Evolutionary conservation across 805 yeast genomes (phyloP).

Genomic region (Groenewaldozyma salmanticensis): DNA sequence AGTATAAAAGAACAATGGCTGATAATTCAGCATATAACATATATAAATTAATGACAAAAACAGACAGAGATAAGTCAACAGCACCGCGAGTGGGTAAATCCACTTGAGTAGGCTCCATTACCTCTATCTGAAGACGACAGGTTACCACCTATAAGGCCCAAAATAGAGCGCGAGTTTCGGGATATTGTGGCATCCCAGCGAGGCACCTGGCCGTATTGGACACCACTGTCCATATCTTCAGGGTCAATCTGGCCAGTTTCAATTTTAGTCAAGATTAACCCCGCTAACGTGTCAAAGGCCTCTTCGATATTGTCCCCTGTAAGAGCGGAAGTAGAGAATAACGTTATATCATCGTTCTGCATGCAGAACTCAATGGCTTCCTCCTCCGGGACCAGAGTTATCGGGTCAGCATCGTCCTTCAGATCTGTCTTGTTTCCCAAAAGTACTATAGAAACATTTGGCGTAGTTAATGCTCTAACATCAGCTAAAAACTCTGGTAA

Average conservation of each 20-base stretch:
- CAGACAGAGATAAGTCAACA: background rate
- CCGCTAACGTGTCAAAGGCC: constrained; percentile 32
- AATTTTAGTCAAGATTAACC: constrained; percentile 35
- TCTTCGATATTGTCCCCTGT: constrained; percentile 34
- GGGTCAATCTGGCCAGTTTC: constrained; percentile 41
- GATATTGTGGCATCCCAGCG: constrained; percentile 25
- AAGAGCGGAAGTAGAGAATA: constrained; percentile 33
- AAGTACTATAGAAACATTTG: constrained; percentile 80
- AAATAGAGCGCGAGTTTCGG: background rate
- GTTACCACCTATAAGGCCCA: constrained; percentile 2
- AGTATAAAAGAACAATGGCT: no score
- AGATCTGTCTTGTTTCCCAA: constrained; percentile 90
- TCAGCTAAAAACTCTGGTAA: constrained; percentile 86
- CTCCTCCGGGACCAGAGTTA: constrained; percentile 23
- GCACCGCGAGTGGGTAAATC: background rate
- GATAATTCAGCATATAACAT: no score
- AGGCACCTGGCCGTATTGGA: constrained; percentile 41
- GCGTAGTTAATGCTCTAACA: constrained; percentile 82
- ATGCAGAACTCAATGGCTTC: constrained; percentile 29
- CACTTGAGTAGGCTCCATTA: background rate
- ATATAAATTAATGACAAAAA: background rate
- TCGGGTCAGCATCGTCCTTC: constrained; percentile 30
- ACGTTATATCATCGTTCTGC: constrained; percentile 27
- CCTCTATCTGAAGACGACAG: no score
- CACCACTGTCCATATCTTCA: constrained; percentile 37